Percentiles rank a stretch among this genome's conserved stretches.
Conservation (phyloP, 352 stramenopile genomes). For the Phytophthora citricola region DNA sequence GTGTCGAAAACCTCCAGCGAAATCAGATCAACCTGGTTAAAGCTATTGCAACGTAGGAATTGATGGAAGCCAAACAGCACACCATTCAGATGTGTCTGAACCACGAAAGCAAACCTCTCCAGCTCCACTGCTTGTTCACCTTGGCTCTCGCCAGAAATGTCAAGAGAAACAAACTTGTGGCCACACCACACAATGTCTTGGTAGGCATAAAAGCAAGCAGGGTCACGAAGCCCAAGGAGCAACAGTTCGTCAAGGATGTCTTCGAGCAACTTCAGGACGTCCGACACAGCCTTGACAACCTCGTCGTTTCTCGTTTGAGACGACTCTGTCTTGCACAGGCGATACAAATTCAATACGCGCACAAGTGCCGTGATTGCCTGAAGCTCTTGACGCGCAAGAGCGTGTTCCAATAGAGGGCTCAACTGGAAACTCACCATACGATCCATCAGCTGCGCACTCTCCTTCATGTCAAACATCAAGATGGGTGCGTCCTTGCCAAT, state of each 20-base stretch:
- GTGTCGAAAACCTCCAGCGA: constrained; percentile 80
- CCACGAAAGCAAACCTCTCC: constrained; percentile 49
- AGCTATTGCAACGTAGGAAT: constrained; percentile 81
- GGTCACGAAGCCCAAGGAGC: constrained; percentile 61
- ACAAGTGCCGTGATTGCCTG: constrained; percentile 63
- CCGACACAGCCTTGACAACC: constrained; percentile 39
- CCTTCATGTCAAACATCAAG: constrained; percentile 83
- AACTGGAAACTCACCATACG: constrained; percentile 82
- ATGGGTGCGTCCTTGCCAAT: constrained; percentile 82
- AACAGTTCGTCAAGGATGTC: constrained; percentile 62
- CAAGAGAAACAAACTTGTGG: constrained; percentile 52
- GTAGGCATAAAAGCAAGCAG: constrained; percentile 75
- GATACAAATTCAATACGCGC: constrained; percentile 63
- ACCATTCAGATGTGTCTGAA: constrained; percentile 71
- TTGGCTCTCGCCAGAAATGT: constrained; percentile 5
- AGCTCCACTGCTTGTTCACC: constrained; percentile 43
- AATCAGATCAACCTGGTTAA: constrained; percentile 78
- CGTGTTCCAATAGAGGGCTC: constrained; percentile 76
- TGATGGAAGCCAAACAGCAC: constrained; percentile 80
- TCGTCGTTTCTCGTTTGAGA: constrained; percentile 21
- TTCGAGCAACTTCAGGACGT: constrained; percentile 55
- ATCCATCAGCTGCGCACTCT: constrained; percentile 68
- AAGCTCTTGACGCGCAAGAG: constrained; percentile 70
- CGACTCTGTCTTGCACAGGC: constrained; percentile 26
- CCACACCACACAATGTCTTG: constrained; percentile 90